A percentile compares a stretch with the other conserved stretches of the same genome.
phyloP scores from a whole-genome alignment of 75 land plant species.

The Ceratopteris richardii region DNA sequence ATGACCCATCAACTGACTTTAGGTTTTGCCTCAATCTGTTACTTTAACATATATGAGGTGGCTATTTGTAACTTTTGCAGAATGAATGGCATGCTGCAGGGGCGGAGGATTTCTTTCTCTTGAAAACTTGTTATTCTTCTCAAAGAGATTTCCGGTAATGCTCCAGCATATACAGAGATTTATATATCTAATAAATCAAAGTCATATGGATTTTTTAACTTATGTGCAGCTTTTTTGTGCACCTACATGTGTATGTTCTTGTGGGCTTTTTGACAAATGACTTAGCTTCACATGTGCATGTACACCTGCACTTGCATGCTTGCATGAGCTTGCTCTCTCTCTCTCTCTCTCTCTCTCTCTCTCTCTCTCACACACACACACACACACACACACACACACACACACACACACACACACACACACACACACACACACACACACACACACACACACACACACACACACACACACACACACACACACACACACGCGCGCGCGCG shows the following conservation, averaged over 20 bases:
- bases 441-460: too few relatives aligned
- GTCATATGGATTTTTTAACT: neutral
- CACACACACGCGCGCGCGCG: too few relatives aligned
- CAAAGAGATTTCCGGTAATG: conserved; percentile 50
- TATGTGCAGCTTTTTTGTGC: neutral
- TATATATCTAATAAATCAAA: neutral
- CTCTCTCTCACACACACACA: too few relatives aligned
- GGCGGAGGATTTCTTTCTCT: conserved; percentile 68
- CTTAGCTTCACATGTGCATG: too few relatives aligned
- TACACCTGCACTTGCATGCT: too few relatives aligned
- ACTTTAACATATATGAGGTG: neutral
- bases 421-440: too few relatives aligned
- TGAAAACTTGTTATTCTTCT: conserved; percentile 61
- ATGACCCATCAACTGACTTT: conserved; percentile 78
- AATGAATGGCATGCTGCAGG: conserved; percentile 17
- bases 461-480: too few relatives aligned
- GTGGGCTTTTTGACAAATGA: neutral
- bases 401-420: too few relatives aligned
- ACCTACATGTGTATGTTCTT: neutral
- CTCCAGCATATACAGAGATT: neutral
- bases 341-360: too few relatives aligned
- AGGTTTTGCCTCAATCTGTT: conserved; percentile 23
- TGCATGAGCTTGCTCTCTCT: too few relatives aligned
- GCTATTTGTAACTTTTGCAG: neutral
- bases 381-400: too few relatives aligned